Conservation (phyloP, 2,329 filamentous ascomycete species). For the Corynespora cassiicola region DNA sequence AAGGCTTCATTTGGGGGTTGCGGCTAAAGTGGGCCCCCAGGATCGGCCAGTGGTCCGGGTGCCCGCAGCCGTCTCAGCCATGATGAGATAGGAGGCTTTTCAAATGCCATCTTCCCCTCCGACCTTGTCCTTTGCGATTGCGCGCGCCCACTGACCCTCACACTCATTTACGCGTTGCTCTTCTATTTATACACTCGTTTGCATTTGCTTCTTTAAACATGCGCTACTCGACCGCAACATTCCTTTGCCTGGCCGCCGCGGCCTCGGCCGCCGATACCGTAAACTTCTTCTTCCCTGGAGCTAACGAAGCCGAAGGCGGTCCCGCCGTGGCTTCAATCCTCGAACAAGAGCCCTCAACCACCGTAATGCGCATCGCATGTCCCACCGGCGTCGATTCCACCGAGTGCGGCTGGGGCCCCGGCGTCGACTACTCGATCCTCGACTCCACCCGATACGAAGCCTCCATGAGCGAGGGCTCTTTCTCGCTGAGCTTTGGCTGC, state of each 20-base stretch:
- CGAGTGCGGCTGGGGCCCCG: constrained; percentile 34
- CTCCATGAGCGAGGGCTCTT: constrained; percentile 15
- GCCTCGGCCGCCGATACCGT: constrained; percentile 23
- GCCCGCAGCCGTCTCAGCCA: too few relatives aligned
- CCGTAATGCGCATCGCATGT: constrained; percentile 28
- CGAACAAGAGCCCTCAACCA: constrained; percentile 25
- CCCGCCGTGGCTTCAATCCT: constrained; percentile 31
- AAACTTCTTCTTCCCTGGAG: constrained; percentile 29
- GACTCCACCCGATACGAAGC: constrained; percentile 27
- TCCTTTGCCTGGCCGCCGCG: constrained; percentile 23
- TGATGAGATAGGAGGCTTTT: too few relatives aligned
- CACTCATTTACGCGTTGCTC: not conserved
- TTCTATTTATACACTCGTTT: not conserved
- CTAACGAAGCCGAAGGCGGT: constrained; percentile 20
- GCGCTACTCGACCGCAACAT: constrained; percentile 27
- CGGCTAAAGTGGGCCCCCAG: too few relatives aligned
- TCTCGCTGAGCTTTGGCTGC: constrained; percentile 33
- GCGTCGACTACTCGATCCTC: constrained; percentile 21
- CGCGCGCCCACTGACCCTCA: too few relatives aligned
- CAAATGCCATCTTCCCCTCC: too few relatives aligned
- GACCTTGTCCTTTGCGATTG: too few relatives aligned
- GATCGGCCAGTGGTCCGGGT: too few relatives aligned
- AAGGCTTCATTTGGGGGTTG: too few relatives aligned
- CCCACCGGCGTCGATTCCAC: constrained; percentile 20
- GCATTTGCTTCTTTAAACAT: constrained; percentile 16